Percentiles rank a stretch among this genome's conserved stretches.
Evolutionary conservation across 495 filamentous ascomycete species (phyloP).

Genomic region (Penicillium nucicola): DNA sequence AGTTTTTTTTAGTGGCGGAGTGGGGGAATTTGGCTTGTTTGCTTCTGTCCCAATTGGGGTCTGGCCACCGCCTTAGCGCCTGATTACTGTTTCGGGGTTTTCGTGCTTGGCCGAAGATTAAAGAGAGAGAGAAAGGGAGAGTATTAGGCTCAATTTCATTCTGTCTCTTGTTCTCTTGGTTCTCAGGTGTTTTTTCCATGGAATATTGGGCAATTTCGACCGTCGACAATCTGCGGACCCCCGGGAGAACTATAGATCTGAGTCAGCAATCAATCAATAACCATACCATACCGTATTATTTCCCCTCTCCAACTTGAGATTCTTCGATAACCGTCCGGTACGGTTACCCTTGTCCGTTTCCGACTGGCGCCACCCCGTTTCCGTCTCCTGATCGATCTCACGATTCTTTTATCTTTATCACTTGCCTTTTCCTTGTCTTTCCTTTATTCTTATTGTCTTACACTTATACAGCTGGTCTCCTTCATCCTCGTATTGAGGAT

Average conservation of each 20-base stretch:
- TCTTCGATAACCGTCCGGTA: neutral
- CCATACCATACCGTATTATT: neutral
- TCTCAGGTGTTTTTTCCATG: neutral
- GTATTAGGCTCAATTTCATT: too few relatives aligned
- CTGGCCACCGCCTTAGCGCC: neutral
- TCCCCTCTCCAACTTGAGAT: neutral
- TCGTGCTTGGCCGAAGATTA: too few relatives aligned
- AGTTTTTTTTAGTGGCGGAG: slow-evolving; percentile 41
- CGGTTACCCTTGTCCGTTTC: neutral
- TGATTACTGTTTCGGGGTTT: too few relatives aligned
- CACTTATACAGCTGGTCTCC: too few relatives aligned
- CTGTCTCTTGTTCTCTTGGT: neutral
- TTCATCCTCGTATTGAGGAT: too few relatives aligned
- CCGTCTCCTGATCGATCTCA: slow-evolving; percentile 16
- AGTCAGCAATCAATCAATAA: neutral
- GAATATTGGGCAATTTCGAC: too few relatives aligned
- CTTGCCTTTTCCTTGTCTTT: neutral
- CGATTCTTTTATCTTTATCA: slow-evolving; percentile 10
- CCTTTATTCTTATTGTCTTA: slow-evolving; percentile 4
- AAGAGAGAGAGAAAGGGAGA: too few relatives aligned
- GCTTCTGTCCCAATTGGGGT: slow-evolving; percentile 14
- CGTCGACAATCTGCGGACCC: neutral
- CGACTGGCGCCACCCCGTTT: slow-evolving; percentile 17
- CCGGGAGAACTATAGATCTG: neutral
- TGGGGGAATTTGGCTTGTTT: slow-evolving; percentile 30